Evolutionary conservation across 805 yeast genomes (phyloP).

Genomic region (Candida pseudofarinosa): DNA sequence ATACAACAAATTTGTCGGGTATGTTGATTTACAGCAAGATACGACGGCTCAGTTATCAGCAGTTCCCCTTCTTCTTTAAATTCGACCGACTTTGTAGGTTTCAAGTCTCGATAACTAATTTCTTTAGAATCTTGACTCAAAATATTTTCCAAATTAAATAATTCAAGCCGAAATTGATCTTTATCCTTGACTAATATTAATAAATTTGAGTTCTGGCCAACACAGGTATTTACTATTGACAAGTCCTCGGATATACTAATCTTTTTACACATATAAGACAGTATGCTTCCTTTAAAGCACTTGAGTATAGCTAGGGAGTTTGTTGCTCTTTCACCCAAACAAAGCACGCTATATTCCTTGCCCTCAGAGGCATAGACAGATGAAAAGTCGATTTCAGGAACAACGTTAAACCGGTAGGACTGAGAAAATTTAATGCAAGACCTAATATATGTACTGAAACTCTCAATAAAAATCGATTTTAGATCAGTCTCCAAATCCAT

Average conservation of each 20-base stretch:
- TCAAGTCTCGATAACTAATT: not conserved
- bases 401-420: not conserved
- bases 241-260: not conserved
- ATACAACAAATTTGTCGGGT: conserved; percentile 32
- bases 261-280: not conserved
- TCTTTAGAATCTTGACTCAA: not conserved
- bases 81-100: not conserved
- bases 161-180: not conserved
- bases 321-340: not conserved
- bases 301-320: not conserved
- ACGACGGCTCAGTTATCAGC: conserved; percentile 18
- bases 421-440: conserved; percentile 6
- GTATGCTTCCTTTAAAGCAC: not conserved
- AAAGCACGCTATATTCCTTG: not conserved
- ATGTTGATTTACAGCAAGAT: conserved; percentile 27
- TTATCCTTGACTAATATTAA: not conserved
- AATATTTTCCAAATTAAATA: not conserved
- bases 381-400: not conserved
- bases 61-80: not conserved
- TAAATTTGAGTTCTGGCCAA: conserved; percentile 3
- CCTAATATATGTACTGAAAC: conserved; percentile 25
- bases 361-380: not conserved
- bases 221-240: conserved; percentile 2
- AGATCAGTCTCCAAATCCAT: conserved; percentile 8
- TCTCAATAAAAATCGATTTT: conserved; percentile 14